Evolutionary conservation across 2,329 filamentous ascomycete species (phyloP).

Genomic region (Macrophomina pseudophaseolina): DNA sequence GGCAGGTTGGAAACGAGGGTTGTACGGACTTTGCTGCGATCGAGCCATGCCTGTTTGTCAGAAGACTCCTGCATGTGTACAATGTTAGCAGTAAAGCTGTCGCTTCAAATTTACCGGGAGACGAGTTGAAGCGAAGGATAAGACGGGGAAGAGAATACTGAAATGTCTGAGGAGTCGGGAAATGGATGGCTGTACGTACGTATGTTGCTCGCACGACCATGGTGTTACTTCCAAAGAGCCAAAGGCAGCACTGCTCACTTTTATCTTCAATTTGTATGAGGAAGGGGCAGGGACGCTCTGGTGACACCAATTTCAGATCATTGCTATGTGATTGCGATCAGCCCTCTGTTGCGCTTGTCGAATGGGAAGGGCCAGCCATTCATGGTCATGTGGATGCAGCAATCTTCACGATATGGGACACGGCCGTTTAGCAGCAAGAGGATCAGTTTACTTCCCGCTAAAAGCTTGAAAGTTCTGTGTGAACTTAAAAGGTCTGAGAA

Average conservation of each 20-base stretch:
- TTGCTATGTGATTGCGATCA: background rate
- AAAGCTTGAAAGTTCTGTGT: too few species aligned
- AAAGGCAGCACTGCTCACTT: background rate
- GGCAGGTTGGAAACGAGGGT: background rate
- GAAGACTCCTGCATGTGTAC: background rate
- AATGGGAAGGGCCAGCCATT: too few species aligned
- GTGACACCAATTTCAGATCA: background rate
- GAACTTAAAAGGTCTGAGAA: too few species aligned
- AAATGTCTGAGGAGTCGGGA: background rate
- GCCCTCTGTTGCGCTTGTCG: background rate
- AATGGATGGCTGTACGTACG: background rate
- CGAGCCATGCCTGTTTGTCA: background rate
- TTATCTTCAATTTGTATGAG: background rate
- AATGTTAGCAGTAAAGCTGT: background rate
- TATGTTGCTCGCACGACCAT: conserved; percentile 11
- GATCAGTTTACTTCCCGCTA: too few species aligned
- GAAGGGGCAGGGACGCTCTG: background rate
- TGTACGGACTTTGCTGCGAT: background rate
- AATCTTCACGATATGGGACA: too few species aligned
- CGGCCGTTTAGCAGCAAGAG: too few species aligned
- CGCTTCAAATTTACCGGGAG: background rate
- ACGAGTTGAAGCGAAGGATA: background rate
- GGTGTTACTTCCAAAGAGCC: background rate
- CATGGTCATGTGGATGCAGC: too few species aligned
- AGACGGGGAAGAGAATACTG: background rate